phyloP scores from a whole-genome alignment of 2,329 filamentous ascomycete species.

The Epichloe brachyelytri region DNA sequence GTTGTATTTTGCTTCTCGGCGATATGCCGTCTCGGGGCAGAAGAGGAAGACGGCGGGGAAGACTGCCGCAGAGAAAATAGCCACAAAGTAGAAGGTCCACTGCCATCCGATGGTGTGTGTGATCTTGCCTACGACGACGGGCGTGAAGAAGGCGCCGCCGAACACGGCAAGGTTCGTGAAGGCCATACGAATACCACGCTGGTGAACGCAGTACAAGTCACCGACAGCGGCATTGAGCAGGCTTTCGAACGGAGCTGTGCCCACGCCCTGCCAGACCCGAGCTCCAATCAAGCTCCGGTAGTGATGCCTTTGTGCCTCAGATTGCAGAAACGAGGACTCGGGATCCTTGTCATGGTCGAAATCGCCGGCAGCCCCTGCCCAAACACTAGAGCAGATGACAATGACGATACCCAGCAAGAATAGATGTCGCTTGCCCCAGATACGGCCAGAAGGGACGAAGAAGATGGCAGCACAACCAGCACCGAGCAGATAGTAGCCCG shows the following conservation, averaged over 20 bases:
- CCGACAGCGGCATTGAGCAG: slow-evolving; percentile 81
- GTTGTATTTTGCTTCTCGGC: slow-evolving; percentile 53
- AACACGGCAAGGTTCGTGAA: slow-evolving; percentile 49
- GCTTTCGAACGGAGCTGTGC: slow-evolving; percentile 78
- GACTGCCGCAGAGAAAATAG: slow-evolving; percentile 64
- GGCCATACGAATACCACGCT: slow-evolving; percentile 79
- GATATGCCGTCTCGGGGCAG: slow-evolving; percentile 75
- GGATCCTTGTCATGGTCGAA: slow-evolving; percentile 2
- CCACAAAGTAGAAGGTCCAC: slow-evolving; percentile 81
- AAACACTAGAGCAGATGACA: slow-evolving; percentile 60
- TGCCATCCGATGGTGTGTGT: slow-evolving; percentile 63
- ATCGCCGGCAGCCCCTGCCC: slow-evolving; percentile 57
- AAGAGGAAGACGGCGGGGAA: slow-evolving; percentile 64
- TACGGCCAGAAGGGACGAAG: slow-evolving; percentile 74
- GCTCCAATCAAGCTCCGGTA: slow-evolving; percentile 66
- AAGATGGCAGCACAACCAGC: slow-evolving; percentile 71
- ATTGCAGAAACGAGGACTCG: not conserved
- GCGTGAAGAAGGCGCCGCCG: slow-evolving; percentile 52
- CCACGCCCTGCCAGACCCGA: slow-evolving; percentile 74
- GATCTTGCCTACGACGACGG: slow-evolving; percentile 83
- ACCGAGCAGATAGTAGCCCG: slow-evolving; percentile 76
- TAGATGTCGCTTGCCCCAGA: slow-evolving; percentile 86
- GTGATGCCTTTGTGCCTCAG: slow-evolving; percentile 20
- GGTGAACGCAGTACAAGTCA: slow-evolving; percentile 80
- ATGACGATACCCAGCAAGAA: slow-evolving; percentile 68